Evolutionary conservation across 2,329 filamentous ascomycete genomes (phyloP), one percentile per base, ranked within the genome.

Genomic region (Colletotrichum godetiae): DNA sequence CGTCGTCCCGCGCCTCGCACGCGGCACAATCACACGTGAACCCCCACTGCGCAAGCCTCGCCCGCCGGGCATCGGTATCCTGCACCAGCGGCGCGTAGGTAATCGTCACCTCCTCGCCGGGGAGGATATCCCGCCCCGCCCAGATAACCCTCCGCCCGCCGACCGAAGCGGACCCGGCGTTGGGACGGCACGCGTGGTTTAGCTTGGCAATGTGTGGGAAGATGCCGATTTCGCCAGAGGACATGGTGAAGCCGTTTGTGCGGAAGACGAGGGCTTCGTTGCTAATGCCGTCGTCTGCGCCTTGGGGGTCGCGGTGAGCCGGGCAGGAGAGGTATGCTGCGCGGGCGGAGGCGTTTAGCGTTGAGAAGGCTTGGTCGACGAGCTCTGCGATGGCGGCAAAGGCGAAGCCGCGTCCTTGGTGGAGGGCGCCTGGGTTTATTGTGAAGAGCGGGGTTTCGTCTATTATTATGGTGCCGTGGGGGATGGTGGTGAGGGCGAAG

Each of bases 101-200:
- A 5, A 83, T 35, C 0, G 80, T 81, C 31, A 84, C 77, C 76
- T 84, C 79, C 29, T 82, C 80, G 2, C 78, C 80, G 1, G 64
- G 69, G 24, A 63, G 59, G 37, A 84, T 77, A 31, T 81, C 78
- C 7, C 76, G 73, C 53, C 80, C 80, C 5, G 78, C 74, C 61
- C 83, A 82, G 46, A 84, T 78, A 0, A 80, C 74, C 68, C 83
- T 82, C 82, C 81, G 83, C 11, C 75, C 75, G 66, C 81, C 84
- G 68, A 76, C 77, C 1, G 83, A 80, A 6, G 60, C 68, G 37
- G 33, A 22, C 11, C 55, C 70, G 3, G 68, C 61, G 65, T 85
- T 85, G 1, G 83, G 82, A 35, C 77, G 80, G 76, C 84, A 85
- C 22, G 76, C 78, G 75, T 85, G 84, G 67, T 85, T 85, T 78